Evolutionary conservation across 768 basidiomycete species (phyloP).

Genomic region (Agaricus bisporus): DNA sequence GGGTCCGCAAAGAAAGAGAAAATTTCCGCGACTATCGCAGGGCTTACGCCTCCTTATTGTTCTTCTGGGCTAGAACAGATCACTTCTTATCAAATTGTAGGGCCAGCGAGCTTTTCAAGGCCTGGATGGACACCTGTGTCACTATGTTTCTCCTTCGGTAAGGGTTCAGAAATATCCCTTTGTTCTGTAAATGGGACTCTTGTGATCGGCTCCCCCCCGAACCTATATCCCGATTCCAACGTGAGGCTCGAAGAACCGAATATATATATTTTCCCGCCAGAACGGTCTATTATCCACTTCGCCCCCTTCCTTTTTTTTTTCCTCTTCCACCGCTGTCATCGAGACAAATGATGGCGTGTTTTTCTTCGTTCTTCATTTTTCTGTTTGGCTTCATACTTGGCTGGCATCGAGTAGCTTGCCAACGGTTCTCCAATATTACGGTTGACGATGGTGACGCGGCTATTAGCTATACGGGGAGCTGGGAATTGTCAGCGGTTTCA

Average conservation of each 20-base stretch:
- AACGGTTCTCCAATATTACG: conserved; percentile 3
- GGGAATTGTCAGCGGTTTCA: neutral
- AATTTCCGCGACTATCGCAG: too few species aligned
- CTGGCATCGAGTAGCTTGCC: neutral
- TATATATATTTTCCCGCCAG: neutral
- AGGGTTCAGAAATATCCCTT: neutral
- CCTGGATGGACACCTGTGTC: neutral
- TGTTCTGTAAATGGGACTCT: neutral
- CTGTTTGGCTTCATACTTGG: neutral
- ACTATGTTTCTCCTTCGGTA: neutral
- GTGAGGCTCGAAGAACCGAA: too few species aligned
- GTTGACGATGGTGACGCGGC: conserved; percentile 4
- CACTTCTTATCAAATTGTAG: too few species aligned
- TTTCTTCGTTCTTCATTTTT: neutral
- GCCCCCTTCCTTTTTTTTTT: neutral
- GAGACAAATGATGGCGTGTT: neutral
- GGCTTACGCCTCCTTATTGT: too few species aligned
- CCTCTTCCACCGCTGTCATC: neutral
- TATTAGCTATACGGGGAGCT: neutral
- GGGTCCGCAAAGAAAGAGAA: neutral
- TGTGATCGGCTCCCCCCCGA: neutral
- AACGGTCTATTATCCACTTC: neutral
- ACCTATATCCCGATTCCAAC: too few species aligned
- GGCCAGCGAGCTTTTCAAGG: too few species aligned
- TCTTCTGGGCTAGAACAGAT: too few species aligned